Conservation (phyloP, 176 grass and related monocot genomes). For the Ensete ventricosum region DNA sequence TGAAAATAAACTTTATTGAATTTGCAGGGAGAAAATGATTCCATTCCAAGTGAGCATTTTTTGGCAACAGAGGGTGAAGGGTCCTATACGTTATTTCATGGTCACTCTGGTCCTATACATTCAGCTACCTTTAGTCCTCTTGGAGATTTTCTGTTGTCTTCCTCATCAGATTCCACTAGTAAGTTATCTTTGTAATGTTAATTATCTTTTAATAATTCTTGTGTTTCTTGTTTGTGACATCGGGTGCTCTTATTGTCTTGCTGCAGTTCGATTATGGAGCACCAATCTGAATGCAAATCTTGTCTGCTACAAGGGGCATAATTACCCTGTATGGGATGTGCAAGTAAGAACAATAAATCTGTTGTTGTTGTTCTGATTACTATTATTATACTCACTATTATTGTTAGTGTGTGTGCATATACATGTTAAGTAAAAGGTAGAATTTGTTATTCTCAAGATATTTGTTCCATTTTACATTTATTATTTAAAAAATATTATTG, state of each 20-base stretch:
- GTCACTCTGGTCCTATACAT: slow-evolving; percentile 92
- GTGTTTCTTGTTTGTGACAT: slow-evolving; percentile 9
- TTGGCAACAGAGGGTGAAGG: slow-evolving; percentile 46
- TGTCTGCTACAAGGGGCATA: slow-evolving; percentile 96
- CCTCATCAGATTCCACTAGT: slow-evolving; percentile 95
- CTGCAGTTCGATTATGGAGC: slow-evolving; percentile 90
- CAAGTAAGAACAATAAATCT: slow-evolving; percentile 49
- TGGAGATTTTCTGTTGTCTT: slow-evolving; percentile 84
- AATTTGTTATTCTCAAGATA: background rate
- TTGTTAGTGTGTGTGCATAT: background rate
- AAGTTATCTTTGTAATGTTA: slow-evolving; percentile 20
- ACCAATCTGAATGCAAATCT: slow-evolving; percentile 88
- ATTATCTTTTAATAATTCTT: slow-evolving; percentile 17
- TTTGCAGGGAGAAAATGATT: slow-evolving; percentile 54
- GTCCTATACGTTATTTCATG: slow-evolving; percentile 72
- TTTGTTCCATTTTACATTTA: background rate
- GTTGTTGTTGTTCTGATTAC: background rate
- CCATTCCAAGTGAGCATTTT: slow-evolving; percentile 40
- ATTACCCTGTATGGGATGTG: slow-evolving; percentile 94
- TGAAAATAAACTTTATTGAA: slow-evolving; percentile 34
- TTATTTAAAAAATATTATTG: too few relatives aligned
- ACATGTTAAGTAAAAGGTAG: background rate
- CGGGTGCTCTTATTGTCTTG: slow-evolving; percentile 6
- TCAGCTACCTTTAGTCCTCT: slow-evolving; percentile 76
- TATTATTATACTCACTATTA: background rate